Conservation (phyloP, 2,329 filamentous ascomycete genomes). For the Drechslerella dactyloides region DNA sequence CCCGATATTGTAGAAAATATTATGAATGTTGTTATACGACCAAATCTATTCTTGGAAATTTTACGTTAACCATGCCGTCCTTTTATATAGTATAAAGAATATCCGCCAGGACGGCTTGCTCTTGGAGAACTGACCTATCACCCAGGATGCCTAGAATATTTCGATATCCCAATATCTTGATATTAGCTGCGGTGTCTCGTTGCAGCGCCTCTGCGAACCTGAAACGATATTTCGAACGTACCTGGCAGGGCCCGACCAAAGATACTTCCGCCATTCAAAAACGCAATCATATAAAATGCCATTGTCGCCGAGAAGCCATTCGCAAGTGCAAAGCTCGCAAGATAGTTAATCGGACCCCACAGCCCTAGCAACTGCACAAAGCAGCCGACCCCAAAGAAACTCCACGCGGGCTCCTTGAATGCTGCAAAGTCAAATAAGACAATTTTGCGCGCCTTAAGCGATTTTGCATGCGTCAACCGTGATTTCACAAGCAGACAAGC, state of each 20-base stretch:
- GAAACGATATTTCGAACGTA: conserved; percentile 11
- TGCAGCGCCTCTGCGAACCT: not conserved
- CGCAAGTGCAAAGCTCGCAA: conserved; percentile 47
- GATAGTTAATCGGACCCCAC: conserved; percentile 46
- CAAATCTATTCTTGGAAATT: conserved; percentile 11
- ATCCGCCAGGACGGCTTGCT: too few species aligned
- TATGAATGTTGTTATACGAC: conserved; percentile 44
- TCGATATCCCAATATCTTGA: not conserved
- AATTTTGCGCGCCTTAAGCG: conserved; percentile 32
- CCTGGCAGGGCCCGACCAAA: conserved; percentile 42
- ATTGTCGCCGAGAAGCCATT: conserved; percentile 39
- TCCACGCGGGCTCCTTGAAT: conserved; percentile 49
- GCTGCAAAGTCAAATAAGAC: conserved; percentile 47
- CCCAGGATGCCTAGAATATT: conserved; percentile 38
- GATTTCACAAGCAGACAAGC: conserved; percentile 40
- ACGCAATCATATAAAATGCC: conserved; percentile 49
- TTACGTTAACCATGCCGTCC: not conserved
- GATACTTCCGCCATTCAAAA: conserved; percentile 47
- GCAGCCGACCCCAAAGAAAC: conserved; percentile 42
- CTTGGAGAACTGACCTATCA: conserved; percentile 18
- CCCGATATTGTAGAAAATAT: conserved; percentile 43
- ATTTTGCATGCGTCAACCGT: conserved; percentile 38
- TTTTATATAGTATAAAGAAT: too few species aligned
- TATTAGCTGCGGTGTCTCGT: not conserved
- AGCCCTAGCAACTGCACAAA: conserved; percentile 45